phyloP scores from a whole-genome alignment of 2,329 filamentous ascomycete genomes.

The Trichothecium sympodiale region DNA sequence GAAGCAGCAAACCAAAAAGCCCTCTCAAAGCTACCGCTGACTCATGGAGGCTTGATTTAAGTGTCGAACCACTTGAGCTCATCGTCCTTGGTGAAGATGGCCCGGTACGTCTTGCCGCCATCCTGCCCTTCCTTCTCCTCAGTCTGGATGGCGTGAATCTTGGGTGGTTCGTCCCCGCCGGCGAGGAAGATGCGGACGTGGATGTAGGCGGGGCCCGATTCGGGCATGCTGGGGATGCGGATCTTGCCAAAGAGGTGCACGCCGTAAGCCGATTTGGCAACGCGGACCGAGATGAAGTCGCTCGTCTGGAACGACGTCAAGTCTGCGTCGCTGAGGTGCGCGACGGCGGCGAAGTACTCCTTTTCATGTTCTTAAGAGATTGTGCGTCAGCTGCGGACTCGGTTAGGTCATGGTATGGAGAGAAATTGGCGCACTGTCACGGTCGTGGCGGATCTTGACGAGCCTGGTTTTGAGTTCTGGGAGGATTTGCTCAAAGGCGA shows the following conservation, averaged over 20 bases:
- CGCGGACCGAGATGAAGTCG: slow-evolving; percentile 85
- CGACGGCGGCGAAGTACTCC: slow-evolving; percentile 41
- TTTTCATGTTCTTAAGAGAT: slow-evolving; percentile 35
- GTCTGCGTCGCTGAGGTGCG: slow-evolving; percentile 52
- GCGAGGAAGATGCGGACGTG: slow-evolving; percentile 89
- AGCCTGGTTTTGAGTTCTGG: slow-evolving; percentile 39
- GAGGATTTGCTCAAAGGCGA: slow-evolving; percentile 36
- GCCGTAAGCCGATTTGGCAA: slow-evolving; percentile 74
- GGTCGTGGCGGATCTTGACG: slow-evolving; percentile 34
- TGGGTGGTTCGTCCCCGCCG: slow-evolving; percentile 73
- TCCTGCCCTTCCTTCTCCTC: slow-evolving; percentile 88
- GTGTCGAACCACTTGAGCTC: slow-evolving; percentile 57
- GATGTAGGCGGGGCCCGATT: slow-evolving; percentile 54
- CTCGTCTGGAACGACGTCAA: slow-evolving; percentile 77
- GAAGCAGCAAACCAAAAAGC: neutral
- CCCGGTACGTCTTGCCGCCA: slow-evolving; percentile 86
- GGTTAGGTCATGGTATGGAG: slow-evolving; percentile 2
- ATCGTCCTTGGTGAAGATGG: slow-evolving; percentile 85
- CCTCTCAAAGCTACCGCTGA: neutral
- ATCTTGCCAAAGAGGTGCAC: slow-evolving; percentile 69
- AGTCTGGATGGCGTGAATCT: slow-evolving; percentile 87
- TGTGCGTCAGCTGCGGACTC: neutral
- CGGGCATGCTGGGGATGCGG: slow-evolving; percentile 32
- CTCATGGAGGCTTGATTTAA: slow-evolving; percentile 9
- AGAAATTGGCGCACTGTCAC: slow-evolving; percentile 24